These are phyloP conservation scores for Escallonia herrerae DNA, from an alignment of 129 eudicot genomes.

Conservation along the genomic window DNA sequence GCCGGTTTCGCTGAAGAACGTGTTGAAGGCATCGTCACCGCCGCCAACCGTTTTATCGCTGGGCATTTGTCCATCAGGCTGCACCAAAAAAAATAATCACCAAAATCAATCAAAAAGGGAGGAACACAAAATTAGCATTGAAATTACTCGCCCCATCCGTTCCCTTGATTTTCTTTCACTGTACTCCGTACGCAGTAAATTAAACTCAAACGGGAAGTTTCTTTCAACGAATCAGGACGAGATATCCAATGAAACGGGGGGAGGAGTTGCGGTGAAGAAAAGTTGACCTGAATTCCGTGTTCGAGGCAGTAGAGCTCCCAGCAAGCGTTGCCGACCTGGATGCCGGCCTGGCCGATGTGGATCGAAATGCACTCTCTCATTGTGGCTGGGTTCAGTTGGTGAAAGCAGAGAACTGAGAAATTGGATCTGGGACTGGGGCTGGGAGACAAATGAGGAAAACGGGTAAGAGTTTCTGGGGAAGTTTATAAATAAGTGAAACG, in stretches of 20 bases:
- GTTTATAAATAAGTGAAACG: too few relatives aligned
- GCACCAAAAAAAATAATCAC: not conserved
- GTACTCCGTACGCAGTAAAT: too few relatives aligned
- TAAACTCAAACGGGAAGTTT: too few relatives aligned
- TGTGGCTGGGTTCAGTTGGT: constrained; percentile 4
- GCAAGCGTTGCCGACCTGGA: constrained; percentile 76
- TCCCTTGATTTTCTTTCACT: too few relatives aligned
- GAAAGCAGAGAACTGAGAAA: not conserved
- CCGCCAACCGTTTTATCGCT: constrained; percentile 67
- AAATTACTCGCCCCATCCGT: too few relatives aligned
- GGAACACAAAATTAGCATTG: not conserved
- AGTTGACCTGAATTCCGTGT: constrained; percentile 63
- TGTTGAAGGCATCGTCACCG: constrained; percentile 83
- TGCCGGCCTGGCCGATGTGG: constrained; percentile 86
- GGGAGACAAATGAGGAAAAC: too few relatives aligned
- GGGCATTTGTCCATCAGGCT: constrained; percentile 94
- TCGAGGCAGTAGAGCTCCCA: constrained; percentile 86
- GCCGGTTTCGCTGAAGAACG: constrained; percentile 80
- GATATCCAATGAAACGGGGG: not conserved
- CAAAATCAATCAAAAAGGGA: not conserved
- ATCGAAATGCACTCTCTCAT: constrained; percentile 88
- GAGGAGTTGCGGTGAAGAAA: not conserved
- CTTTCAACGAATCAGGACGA: too few relatives aligned
- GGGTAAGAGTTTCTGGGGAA: too few relatives aligned
- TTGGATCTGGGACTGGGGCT: not conserved